Percentiles rank a stretch among this genome's conserved stretches.
Evolutionary conservation across 192 early-diverging fungal genomes (phyloP).

Genomic region (Powellomyces hirtus): DNA sequence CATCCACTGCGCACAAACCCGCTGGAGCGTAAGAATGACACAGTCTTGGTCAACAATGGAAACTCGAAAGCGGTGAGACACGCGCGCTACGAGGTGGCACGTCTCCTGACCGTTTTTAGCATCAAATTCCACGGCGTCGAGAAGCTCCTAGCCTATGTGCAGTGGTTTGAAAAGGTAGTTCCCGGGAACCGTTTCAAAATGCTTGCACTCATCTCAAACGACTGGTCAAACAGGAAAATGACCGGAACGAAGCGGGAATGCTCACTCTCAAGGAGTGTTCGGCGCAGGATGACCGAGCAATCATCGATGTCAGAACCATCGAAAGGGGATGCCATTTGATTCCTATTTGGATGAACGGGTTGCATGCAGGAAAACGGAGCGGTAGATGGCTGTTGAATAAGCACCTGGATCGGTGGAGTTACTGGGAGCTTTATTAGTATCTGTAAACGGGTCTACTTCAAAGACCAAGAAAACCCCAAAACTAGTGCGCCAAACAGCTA

Average conservation of each 20-base stretch:
- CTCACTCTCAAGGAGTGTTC: neutral
- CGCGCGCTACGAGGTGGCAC: neutral
- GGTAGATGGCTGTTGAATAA: neutral
- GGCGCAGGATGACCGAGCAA: neutral
- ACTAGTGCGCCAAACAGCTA: too few species aligned
- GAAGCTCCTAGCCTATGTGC: neutral
- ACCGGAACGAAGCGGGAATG: neutral
- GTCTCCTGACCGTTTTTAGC: neutral
- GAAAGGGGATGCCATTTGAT: neutral
- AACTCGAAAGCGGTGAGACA: neutral
- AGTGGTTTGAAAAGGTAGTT: neutral
- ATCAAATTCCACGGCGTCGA: neutral
- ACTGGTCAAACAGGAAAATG: neutral
- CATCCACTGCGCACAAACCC: neutral
- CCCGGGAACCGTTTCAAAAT: neutral
- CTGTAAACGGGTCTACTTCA: too few species aligned
- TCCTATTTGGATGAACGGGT: neutral
- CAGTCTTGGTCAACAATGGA: neutral
- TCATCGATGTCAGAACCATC: neutral
- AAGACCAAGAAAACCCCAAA: too few species aligned
- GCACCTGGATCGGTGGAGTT: neutral
- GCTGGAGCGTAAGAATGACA: neutral
- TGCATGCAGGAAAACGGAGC: neutral
- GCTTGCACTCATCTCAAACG: neutral
- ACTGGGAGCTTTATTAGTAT: neutral